Percentiles rank a stretch among this genome's conserved stretches.
Conservation (phyloP, 768 basidiomycete species). For the Calocybe cyanea region DNA sequence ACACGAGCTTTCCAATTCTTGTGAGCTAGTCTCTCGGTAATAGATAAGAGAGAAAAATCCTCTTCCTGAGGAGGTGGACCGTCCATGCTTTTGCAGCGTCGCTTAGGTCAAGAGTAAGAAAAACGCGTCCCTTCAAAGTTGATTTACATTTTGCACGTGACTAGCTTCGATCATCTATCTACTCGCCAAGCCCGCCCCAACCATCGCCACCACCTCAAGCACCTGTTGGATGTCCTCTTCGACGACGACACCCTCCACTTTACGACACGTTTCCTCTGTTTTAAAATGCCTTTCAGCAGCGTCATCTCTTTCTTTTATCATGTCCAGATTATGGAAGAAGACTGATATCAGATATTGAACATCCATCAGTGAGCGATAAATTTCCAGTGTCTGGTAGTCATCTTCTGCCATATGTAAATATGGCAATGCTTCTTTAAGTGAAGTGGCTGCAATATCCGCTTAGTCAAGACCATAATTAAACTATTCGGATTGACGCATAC, state of each 20-base stretch:
- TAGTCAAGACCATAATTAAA: neutral
- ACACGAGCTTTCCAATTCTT: constrained; percentile 99
- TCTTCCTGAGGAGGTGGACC: constrained; percentile 90
- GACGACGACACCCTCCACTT: constrained; percentile 37
- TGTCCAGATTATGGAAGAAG: constrained; percentile 66
- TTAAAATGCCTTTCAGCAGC: constrained; percentile 44
- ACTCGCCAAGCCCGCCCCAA: constrained; percentile 54
- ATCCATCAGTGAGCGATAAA: constrained; percentile 56
- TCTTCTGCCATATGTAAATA: constrained; percentile 61
- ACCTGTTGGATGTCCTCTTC: constrained; percentile 54
- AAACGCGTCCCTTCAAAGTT: constrained; percentile 14
- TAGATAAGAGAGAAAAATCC: constrained; percentile 79
- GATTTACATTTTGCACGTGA: constrained; percentile 15
- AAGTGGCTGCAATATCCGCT: constrained; percentile 26
- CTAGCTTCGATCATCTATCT: constrained; percentile 16
- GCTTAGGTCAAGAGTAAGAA: constrained; percentile 4
- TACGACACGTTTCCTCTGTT: constrained; percentile 37
- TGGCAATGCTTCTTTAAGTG: constrained; percentile 52
- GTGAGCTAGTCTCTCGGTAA: constrained; percentile 80
- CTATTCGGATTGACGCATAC: constrained; percentile 28
- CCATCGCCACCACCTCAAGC: constrained; percentile 52
- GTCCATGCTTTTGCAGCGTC: constrained; percentile 55
- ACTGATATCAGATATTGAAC: constrained; percentile 71
- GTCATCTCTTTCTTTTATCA: constrained; percentile 51
- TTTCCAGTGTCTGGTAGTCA: constrained; percentile 60